A percentile compares a stretch with the other conserved stretches of the same genome.
phyloP scores from a whole-genome alignment of 441 rosid genomes.

The Bruguiera hainesii region DNA sequence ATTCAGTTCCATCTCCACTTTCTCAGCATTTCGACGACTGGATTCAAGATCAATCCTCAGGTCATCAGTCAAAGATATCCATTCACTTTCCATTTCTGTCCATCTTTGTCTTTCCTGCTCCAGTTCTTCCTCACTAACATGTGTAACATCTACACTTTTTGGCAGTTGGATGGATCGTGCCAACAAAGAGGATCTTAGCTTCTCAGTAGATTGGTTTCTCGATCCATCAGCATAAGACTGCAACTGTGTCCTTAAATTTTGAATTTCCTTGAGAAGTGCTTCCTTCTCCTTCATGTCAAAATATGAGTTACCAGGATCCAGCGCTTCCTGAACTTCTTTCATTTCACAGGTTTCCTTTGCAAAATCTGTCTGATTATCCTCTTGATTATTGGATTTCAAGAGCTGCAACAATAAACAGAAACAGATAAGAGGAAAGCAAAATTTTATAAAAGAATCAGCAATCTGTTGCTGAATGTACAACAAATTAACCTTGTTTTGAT shows the following conservation, averaged over 20 bases:
- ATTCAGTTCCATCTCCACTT: constrained; percentile 56
- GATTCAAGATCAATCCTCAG: constrained; percentile 79
- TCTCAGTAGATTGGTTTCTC: constrained; percentile 50
- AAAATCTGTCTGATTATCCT: constrained; percentile 28
- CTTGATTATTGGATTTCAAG: constrained; percentile 20
- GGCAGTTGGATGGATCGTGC: constrained; percentile 58
- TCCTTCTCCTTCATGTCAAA: constrained; percentile 62
- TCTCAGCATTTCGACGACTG: constrained; percentile 71
- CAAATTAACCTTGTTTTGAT: constrained; percentile 35
- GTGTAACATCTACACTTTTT: constrained; percentile 39
- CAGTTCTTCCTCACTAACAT: constrained; percentile 45
- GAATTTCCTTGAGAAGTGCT: constrained; percentile 72
- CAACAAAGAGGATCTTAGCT: constrained; percentile 68
- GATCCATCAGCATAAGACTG: constrained; percentile 40
- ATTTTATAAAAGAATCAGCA: background rate
- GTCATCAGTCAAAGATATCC: constrained; percentile 89
- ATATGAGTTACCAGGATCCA: constrained; percentile 20
- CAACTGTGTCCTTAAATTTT: constrained; percentile 55
- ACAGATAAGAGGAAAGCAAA: constrained; percentile 8
- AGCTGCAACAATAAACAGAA: constrained; percentile 30
- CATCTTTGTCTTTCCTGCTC: constrained; percentile 75
- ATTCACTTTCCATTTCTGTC: constrained; percentile 95
- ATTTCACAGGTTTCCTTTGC: constrained; percentile 41
- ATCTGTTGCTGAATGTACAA: constrained; percentile 5
- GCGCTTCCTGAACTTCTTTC: constrained; percentile 49